Evolutionary conservation across 2,329 filamentous ascomycete species (phyloP).

Genomic region (Ploettnerulaceae sp.): DNA sequence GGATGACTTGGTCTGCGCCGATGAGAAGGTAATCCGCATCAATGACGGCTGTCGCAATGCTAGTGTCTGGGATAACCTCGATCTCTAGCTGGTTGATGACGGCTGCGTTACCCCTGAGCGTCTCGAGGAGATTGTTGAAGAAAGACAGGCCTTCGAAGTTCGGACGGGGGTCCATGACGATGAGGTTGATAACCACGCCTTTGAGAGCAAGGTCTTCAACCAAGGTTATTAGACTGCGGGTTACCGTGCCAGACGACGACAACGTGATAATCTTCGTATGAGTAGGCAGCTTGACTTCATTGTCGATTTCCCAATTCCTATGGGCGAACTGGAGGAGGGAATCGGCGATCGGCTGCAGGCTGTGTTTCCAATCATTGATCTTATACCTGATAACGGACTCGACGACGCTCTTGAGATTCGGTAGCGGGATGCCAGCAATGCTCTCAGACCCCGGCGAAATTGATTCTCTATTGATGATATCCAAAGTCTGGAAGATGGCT

Average conservation of each 20-base stretch:
- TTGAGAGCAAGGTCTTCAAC: conserved; percentile 37
- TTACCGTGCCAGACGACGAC: conserved; percentile 59
- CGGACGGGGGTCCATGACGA: conserved; percentile 62
- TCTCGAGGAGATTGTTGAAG: conserved; percentile 38
- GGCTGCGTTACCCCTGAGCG: conserved; percentile 26
- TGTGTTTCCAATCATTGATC: conserved; percentile 13
- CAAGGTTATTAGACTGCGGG: conserved; percentile 38
- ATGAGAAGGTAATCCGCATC: conserved; percentile 55
- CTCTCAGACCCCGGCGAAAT: background rate
- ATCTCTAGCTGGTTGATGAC: conserved; percentile 28
- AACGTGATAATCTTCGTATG: conserved; percentile 51
- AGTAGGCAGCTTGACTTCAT: background rate
- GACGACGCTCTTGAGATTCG: conserved; percentile 7
- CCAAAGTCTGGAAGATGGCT: conserved; percentile 44
- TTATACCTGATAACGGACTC: conserved; percentile 25
- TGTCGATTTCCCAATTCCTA: background rate
- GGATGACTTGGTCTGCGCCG: conserved; percentile 58
- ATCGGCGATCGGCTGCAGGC: conserved; percentile 8
- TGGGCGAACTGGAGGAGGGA: conserved; percentile 15
- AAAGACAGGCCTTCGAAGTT: conserved; percentile 59
- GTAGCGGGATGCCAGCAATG: background rate
- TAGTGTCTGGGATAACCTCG: conserved; percentile 51
- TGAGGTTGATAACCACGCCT: conserved; percentile 45
- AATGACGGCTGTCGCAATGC: conserved; percentile 47
- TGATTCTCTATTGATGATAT: conserved; percentile 6